Percentiles rank a stretch among this genome's conserved stretches.
Evolutionary conservation across 257 asterid species (phyloP).

Genomic region (Nicotiana attenuata): DNA sequence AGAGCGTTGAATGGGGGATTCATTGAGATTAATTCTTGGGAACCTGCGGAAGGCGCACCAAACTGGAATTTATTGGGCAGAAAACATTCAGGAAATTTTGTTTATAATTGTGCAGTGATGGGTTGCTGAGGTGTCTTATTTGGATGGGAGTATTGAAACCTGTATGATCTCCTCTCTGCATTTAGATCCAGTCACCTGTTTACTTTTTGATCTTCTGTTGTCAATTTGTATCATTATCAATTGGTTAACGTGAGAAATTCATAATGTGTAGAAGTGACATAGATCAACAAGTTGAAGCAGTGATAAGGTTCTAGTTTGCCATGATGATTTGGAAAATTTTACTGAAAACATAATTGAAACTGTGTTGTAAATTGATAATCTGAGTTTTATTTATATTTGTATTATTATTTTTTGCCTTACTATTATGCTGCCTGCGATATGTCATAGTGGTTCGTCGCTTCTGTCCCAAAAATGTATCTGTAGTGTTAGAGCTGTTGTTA

Average conservation of each 20-base stretch:
- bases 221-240: not conserved
- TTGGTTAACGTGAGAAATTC: constrained; percentile 7
- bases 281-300: constrained; percentile 16
- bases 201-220: not conserved
- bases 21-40: constrained; percentile 74
- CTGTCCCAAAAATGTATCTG: not conserved
- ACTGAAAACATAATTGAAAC: not conserved
- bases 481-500: not conserved
- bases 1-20: constrained; percentile 51
- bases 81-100: constrained; percentile 33
- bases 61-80: constrained; percentile 43
- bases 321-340: not conserved
- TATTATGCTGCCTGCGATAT: not conserved
- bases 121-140: constrained; percentile 27
- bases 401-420: not conserved
- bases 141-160: not conserved
- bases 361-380: constrained; percentile 4
- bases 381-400: not conserved
- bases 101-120: constrained; percentile 42
- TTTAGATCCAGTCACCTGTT: not conserved
- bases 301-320: not conserved
- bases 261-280: constrained; percentile 6
- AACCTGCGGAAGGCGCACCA: constrained; percentile 52
- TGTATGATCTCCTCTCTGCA: constrained; percentile 5
- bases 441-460: not conserved